These are phyloP conservation scores for Aspergillus persii DNA, from an alignment of 2,329 filamentous ascomycete species.

Conservation along the genomic window DNA sequence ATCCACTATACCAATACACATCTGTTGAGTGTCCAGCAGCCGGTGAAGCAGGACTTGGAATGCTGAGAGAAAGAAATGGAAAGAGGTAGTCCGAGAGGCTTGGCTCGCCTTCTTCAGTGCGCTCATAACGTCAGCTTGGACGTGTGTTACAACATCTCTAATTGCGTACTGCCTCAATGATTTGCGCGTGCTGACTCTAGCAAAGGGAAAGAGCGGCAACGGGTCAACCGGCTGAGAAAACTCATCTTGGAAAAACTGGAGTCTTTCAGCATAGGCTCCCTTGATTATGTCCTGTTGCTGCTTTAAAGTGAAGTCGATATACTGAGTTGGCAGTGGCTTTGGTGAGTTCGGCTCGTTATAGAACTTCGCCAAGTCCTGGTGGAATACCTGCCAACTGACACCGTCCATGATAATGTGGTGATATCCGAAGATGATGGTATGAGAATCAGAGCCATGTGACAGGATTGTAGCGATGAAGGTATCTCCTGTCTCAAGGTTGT, in stretches of 20 bases:
- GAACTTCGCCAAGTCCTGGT: conserved; percentile 20
- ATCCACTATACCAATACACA: conserved; percentile 45
- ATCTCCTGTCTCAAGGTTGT: conserved; percentile 23
- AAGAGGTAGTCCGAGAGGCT: conserved; percentile 17
- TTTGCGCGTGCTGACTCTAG: conserved; percentile 15
- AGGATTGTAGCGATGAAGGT: conserved; percentile 21
- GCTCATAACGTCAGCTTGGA: conserved; percentile 8
- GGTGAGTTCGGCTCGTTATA: conserved; percentile 2
- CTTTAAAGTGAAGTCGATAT: background rate
- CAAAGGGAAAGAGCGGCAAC: conserved; percentile 25
- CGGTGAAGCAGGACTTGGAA: conserved; percentile 31
- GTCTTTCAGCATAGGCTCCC: conserved; percentile 5
- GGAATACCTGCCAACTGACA: conserved; percentile 23
- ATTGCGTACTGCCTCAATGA: conserved; percentile 11
- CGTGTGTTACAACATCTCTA: conserved; percentile 3
- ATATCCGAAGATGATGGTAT: conserved; percentile 27
- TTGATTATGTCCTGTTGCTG: conserved; percentile 5
- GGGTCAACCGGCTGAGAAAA: conserved; percentile 1
- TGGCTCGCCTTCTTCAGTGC: conserved; percentile 16
- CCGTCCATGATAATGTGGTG: conserved; percentile 39
- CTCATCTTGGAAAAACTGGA: conserved; percentile 2
- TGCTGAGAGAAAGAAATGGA: conserved; percentile 38
- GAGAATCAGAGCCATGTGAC: conserved; percentile 8
- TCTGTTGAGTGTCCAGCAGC: conserved; percentile 25
- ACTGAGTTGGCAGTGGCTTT: conserved; percentile 3